A percentile compares a stretch with the other conserved stretches of the same genome.
Conservation (phyloP, 1,284 basidiomycete genomes). For the Schizopora paradoxa region DNA sequence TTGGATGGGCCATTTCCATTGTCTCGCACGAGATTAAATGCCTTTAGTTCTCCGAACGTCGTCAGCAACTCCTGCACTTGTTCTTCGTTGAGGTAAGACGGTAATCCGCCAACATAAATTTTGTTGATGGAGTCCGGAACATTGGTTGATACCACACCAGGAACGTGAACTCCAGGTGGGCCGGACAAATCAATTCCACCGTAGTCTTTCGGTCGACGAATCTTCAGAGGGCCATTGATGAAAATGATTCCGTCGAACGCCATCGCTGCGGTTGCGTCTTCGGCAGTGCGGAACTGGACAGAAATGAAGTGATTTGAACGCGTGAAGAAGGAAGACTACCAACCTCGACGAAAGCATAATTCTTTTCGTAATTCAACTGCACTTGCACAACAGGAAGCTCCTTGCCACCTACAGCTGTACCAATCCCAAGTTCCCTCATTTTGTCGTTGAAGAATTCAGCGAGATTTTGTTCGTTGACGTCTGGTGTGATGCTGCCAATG, state of each 20-base stretch:
- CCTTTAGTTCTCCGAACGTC: slow-evolving; percentile 94
- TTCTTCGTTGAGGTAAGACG: slow-evolving; percentile 92
- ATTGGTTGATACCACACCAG: slow-evolving; percentile 93
- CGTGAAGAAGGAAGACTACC: slow-evolving; percentile 20
- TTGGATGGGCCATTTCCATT: slow-evolving; percentile 86
- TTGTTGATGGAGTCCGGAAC: slow-evolving; percentile 98
- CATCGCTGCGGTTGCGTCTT: slow-evolving; percentile 95
- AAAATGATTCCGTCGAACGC: slow-evolving; percentile 96
- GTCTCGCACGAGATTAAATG: slow-evolving; percentile 97
- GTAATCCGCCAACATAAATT: slow-evolving; percentile 95
- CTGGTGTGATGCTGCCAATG: slow-evolving; percentile 90
- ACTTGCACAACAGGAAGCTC: slow-evolving; percentile 90
- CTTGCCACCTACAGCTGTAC: slow-evolving; percentile 79
- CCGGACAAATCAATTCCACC: slow-evolving; percentile 63
- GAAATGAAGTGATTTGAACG: slow-evolving; percentile 8
- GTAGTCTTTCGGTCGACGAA: slow-evolving; percentile 96
- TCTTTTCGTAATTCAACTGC: slow-evolving; percentile 96
- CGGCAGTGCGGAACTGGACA: slow-evolving; percentile 87
- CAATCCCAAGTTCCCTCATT: slow-evolving; percentile 89
- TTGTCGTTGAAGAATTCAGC: slow-evolving; percentile 92
- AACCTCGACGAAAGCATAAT: slow-evolving; percentile 95
- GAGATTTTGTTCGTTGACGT: slow-evolving; percentile 87
- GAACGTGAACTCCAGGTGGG: slow-evolving; percentile 71
- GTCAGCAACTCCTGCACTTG: slow-evolving; percentile 97
- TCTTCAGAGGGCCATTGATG: slow-evolving; percentile 87